Conservation (phyloP, 768 basidiomycete genomes). For the Lanmaoa rubissima region DNA sequence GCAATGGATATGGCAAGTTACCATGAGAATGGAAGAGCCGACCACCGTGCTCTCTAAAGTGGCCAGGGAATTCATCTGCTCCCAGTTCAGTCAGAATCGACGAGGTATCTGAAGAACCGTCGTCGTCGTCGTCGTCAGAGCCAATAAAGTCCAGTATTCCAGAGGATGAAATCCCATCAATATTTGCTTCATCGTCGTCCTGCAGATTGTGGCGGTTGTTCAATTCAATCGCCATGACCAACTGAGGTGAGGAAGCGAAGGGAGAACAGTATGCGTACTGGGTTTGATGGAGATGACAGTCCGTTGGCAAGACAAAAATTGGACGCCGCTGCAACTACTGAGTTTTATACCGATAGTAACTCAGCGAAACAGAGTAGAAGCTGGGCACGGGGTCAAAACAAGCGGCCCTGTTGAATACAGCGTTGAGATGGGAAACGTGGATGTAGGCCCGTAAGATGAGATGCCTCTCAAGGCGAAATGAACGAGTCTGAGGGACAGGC, state of each 20-base stretch:
- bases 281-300: constrained; percentile 32
- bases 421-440: constrained; percentile 26
- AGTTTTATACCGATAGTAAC: constrained; percentile 41
- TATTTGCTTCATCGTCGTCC: constrained; percentile 15
- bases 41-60: constrained; percentile 56
- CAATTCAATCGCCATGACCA: constrained; percentile 30
- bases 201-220: constrained; percentile 23
- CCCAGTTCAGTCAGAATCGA: constrained; percentile 46
- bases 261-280: constrained; percentile 17
- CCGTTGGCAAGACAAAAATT: constrained; percentile 38
- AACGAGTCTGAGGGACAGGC: constrained; percentile 5
- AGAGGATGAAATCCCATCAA: constrained; percentile 12
- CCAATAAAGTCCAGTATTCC: constrained; percentile 3
- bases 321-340: constrained; percentile 37
- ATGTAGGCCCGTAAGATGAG: constrained; percentile 12
- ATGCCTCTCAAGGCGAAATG: constrained; percentile 16
- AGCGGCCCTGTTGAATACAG: constrained; percentile 31
- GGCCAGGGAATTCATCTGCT: constrained; percentile 53
- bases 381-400: constrained; percentile 36
- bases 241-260: constrained; percentile 3
- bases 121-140: constrained; percentile 35
- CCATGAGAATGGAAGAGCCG: constrained; percentile 69
- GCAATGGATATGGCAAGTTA: constrained; percentile 65
- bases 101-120: constrained; percentile 40
- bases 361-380: constrained; percentile 40